phyloP scores from a whole-genome alignment of 805 yeast species.

The Saccharomyces mikatae region DNA sequence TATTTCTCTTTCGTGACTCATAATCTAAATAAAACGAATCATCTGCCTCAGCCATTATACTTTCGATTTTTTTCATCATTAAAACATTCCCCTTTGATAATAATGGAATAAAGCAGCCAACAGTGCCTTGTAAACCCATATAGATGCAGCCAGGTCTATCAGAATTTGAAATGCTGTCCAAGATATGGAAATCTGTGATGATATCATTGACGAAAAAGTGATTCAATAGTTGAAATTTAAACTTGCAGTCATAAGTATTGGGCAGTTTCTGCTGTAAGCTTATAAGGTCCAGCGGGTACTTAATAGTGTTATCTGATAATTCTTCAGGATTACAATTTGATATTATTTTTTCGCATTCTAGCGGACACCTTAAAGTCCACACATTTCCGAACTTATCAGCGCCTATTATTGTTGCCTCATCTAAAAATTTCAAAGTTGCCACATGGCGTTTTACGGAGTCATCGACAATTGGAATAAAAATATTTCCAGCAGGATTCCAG shows the following conservation, averaged over 20 bases:
- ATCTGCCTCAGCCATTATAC: conserved; percentile 31
- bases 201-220: conserved; percentile 68
- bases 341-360: conserved; percentile 33
- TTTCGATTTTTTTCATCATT: conserved; percentile 50
- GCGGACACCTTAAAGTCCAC: conserved; percentile 55
- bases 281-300: background rate
- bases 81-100: conserved; percentile 52
- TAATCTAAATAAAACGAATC: conserved; percentile 13
- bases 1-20: conserved; percentile 11
- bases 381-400: conserved; percentile 87
- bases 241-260: conserved; percentile 32
- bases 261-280: conserved; percentile 8
- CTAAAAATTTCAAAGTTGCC: conserved; percentile 53
- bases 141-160: conserved; percentile 63
- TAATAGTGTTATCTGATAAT: background rate
- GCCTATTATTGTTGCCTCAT: conserved; percentile 66
- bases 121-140: conserved; percentile 71
- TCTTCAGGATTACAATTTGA: background rate
- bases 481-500: conserved; percentile 40
- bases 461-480: conserved; percentile 57
- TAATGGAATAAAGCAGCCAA: conserved; percentile 69
- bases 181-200: conserved; percentile 51
- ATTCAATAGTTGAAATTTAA: conserved; percentile 42
- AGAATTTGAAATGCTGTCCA: conserved; percentile 18
- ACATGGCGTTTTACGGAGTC: conserved; percentile 64